Evolutionary conservation across 1,284 basidiomycete genomes (phyloP), one percentile per base, ranked within the genome.

Genomic region (Naganishia sp.): DNA sequence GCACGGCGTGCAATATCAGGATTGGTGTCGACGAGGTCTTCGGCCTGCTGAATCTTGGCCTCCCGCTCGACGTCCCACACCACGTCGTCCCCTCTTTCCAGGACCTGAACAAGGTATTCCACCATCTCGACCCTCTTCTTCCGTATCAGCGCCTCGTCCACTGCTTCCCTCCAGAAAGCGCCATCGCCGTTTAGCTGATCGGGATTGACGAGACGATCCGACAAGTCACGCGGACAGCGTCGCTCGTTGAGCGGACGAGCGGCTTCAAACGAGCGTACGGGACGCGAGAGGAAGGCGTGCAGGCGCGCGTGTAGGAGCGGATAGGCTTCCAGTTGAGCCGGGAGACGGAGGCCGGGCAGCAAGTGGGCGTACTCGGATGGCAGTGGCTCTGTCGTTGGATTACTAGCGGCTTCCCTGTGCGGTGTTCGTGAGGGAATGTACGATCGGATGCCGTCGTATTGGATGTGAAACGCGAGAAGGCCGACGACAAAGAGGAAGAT

Each of bases 171-270:
- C 82, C 82, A 83, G 50, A 72, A 75, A 0, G 72, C 70, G 7
- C 72, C 68, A 42, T 80, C 73, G 1, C 74, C 79, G 11, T 70
- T 69, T 11, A 79, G 71, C 67, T 80, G 79, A 70, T 80, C 79
- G 3, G 75, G 76, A 68, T 81, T 81, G 43, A 76, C 74, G 58
- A 81, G 70, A 21, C 68, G 60, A 53, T 78, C 76, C 4, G 69
- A 65, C 10, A 78, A 25, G 11, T 68, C 56, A 9, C 69, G 50
- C 6, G 79, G 79, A 66, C 79, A 80, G 0, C 60, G 62, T 6
- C 55, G 67, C 10, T 70, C 49, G 56, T 75, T 78, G 4, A 49
- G 35, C 21, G 57, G 32, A 11, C 63, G 45, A 0, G 72, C 73
- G 18, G 45, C 58, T 0, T 67, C 66, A 1, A 57, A 67, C 1